Evolutionary conservation across 352 stramenopile genomes (phyloP), one percentile per base, ranked within the genome.

Genomic region (Globisporangium sylvaticum): DNA sequence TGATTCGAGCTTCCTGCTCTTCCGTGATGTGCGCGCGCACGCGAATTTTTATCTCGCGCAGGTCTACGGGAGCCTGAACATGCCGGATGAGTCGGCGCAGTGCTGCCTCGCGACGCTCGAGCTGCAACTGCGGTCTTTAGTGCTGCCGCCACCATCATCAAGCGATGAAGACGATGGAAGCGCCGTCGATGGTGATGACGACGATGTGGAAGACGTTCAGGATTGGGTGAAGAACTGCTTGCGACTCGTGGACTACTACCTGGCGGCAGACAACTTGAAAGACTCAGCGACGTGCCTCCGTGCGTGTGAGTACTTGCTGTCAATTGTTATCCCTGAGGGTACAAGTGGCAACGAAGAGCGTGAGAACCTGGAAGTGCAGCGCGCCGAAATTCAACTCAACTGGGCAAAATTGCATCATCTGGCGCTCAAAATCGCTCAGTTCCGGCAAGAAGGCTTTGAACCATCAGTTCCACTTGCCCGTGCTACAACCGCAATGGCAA

Each of bases 31-130:
- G 0, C 78, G 79, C 20, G 84, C 78, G 4, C 80, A 89, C 61
- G 68, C 81, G 44, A 74, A 88, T 37, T 91, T 93, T 59, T 93
- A 90, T 66, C 62, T 93, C 52, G 84, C 84, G 7, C 84, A 93
- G 53, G 73, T 90, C 32, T 93, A 88, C 54, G 79, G 78, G 18
- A 73, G 69, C 10, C 74, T 93, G 20, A 66, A 81, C 8, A 62
- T 76, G 39, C 68, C 80, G 1, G 77, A 85, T 24, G 73, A 80
- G 29, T 91, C 84, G 18, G 83, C 84, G 9, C 70, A 63, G 66
- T 88, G 81, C 61, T 93, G 84, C 55, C 66, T 88, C 24, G 72
- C 73, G 18, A 93, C 84, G n/a, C 69, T 93, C 1, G 80, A 89
- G 64, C 63, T 87, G 29, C 84, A 93, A 54, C 53, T 93, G 54